Evolutionary conservation across 73 alveolate genomes (phyloP).

Genomic region (Blepharisma stoltei): DNA sequence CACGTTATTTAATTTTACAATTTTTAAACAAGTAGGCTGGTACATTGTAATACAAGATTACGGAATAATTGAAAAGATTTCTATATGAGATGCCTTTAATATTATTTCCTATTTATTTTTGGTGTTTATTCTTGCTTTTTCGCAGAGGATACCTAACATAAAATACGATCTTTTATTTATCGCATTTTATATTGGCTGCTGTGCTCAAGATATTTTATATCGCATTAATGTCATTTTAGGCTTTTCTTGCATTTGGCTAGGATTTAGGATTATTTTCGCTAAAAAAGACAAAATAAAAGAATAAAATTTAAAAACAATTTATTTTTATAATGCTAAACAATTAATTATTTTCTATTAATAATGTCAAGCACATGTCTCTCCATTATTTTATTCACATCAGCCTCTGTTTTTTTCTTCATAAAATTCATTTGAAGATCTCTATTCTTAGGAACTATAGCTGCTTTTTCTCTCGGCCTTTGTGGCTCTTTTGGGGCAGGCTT

Average conservation of each 20-base stretch:
- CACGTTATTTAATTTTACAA: background rate
- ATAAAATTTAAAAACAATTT: background rate
- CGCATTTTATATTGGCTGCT: too few species aligned
- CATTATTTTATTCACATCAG: background rate
- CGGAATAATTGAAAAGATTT: background rate
- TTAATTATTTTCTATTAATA: background rate
- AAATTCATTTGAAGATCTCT: background rate
- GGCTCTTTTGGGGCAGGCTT: too few species aligned
- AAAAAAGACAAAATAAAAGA: background rate
- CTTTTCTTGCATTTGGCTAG: background rate
- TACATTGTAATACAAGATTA: background rate
- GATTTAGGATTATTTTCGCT: background rate
- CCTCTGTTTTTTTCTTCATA: background rate
- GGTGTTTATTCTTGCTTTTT: too few species aligned
- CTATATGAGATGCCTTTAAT: background rate
- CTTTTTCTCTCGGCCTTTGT: too few species aligned
- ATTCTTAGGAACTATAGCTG: background rate
- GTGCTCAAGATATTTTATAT: too few species aligned
- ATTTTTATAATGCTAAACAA: background rate
- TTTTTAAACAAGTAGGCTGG: conserved; percentile 8
- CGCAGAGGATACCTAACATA: too few species aligned
- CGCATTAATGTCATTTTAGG: background rate
- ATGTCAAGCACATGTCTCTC: background rate
- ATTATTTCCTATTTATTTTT: background rate
- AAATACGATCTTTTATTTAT: too few species aligned